Evolutionary conservation across 2,329 filamentous ascomycete genomes (phyloP).

Genomic region (Talaromyces rugulosus): DNA sequence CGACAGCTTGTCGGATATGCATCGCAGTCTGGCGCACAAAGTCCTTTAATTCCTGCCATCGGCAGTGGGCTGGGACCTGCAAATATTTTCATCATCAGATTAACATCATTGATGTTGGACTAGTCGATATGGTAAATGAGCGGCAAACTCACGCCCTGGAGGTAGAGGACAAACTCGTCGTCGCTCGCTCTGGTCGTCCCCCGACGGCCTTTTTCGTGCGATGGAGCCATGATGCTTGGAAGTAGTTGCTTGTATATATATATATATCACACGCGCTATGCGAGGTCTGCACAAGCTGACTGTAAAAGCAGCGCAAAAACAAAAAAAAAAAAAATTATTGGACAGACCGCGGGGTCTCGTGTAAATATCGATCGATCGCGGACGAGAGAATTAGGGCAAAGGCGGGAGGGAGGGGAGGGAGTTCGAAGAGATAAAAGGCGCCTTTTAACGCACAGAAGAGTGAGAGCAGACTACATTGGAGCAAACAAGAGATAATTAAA

Average conservation of each 20-base stretch:
- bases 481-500: background rate
- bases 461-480: background rate
- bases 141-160: conserved; percentile 35
- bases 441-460: background rate
- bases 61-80: conserved; percentile 40
- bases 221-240: conserved; percentile 15
- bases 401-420: background rate
- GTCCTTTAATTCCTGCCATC: conserved; percentile 44
- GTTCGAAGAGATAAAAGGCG: background rate
- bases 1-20: conserved; percentile 42
- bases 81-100: background rate
- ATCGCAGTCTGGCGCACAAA: conserved; percentile 41
- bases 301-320: background rate
- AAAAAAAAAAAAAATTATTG: too few species aligned
- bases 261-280: background rate
- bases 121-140: background rate
- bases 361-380: background rate
- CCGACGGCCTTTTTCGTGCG: conserved; percentile 29
- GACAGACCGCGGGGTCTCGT: background rate
- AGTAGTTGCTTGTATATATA: background rate
- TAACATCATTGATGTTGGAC: too few species aligned
- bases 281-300: background rate
- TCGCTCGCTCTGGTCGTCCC: conserved; percentile 30
- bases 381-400: background rate
- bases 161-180: conserved; percentile 42